Conservation (phyloP, 345 rosid genomes). For the Pseudoturritis turrita region DNA sequence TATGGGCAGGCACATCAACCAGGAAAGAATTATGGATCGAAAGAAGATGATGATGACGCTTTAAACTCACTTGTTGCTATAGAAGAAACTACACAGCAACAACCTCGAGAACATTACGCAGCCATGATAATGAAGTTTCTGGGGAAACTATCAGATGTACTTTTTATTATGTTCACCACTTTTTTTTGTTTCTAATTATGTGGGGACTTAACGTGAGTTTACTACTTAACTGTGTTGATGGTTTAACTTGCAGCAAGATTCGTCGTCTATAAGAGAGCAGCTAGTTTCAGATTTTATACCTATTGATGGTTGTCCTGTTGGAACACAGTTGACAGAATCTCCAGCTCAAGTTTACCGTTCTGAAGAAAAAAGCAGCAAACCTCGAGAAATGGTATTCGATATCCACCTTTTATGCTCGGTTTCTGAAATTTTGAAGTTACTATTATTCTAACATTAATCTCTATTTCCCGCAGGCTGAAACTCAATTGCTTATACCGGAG, state of each 20-base stretch:
- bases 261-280: conserved; percentile 39
- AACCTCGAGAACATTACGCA: conserved; percentile 49
- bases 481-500: conserved; percentile 33
- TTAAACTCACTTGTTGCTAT: conserved; percentile 44
- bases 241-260: conserved; percentile 37
- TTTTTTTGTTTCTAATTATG: not conserved
- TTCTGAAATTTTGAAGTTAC: conserved; percentile 16
- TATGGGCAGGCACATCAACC: conserved; percentile 25
- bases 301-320: conserved; percentile 57
- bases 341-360: conserved; percentile 30
- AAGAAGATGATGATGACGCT: conserved; percentile 57
- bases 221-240: conserved; percentile 14
- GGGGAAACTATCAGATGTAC: conserved; percentile 52
- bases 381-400: conserved; percentile 21
- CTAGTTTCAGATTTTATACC: conserved; percentile 56
- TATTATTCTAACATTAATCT: not conserved
- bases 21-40: conserved; percentile 44
- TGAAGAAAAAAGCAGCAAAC: conserved; percentile 30
- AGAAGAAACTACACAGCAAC: conserved; percentile 41
- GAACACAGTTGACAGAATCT: conserved; percentile 44
- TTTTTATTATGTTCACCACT: not conserved
- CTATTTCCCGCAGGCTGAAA: conserved; percentile 36
- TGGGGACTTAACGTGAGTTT: not conserved
- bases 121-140: conserved; percentile 48
- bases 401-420: not conserved